A percentile compares a stretch with the other conserved stretches of the same genome.
Evolutionary conservation across 192 early-diverging fungal species (phyloP).

Genomic region (Podila verticillata): DNA sequence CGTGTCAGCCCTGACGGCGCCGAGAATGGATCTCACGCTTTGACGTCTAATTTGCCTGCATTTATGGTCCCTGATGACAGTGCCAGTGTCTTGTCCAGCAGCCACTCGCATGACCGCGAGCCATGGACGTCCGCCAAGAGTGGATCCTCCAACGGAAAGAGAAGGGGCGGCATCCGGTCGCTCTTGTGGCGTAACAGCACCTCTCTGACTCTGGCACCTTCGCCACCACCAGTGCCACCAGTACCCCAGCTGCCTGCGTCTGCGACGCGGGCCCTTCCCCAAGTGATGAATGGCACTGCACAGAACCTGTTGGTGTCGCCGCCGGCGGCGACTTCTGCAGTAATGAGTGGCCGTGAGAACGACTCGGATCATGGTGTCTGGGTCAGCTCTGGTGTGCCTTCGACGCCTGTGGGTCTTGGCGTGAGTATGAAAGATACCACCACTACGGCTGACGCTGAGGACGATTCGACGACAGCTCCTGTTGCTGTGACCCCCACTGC

Average conservation of each 20-base stretch:
- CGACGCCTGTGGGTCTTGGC: conserved; percentile 1
- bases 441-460: background rate
- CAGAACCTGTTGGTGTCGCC: conserved; percentile 25
- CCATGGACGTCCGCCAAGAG: conserved; percentile 44
- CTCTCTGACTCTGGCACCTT: conserved; percentile 19
- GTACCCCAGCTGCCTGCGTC: conserved; percentile 22
- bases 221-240: conserved; percentile 36
- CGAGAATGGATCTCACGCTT: background rate
- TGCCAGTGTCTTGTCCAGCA: conserved; percentile 48
- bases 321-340: conserved; percentile 1
- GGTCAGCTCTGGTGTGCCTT: conserved; percentile 32
- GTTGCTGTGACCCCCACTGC: background rate
- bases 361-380: conserved; percentile 49
- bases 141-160: conserved; percentile 24
- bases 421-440: background rate
- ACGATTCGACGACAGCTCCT: conserved; percentile 1
- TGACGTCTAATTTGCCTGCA: background rate
- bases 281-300: conserved; percentile 40
- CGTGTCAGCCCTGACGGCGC: conserved; percentile 9
- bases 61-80: conserved; percentile 24
- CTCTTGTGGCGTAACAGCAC: conserved; percentile 46
- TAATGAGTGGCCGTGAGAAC: conserved; percentile 19
- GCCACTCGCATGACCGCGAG: conserved; percentile 29
- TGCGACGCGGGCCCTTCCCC: conserved; percentile 22
- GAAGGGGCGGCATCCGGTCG: conserved; percentile 43